Evolutionary conservation across 1,139 yeast species (phyloP), one percentile per base, ranked within the genome.

Genomic region (Schwanniomyces etchellsii): DNA sequence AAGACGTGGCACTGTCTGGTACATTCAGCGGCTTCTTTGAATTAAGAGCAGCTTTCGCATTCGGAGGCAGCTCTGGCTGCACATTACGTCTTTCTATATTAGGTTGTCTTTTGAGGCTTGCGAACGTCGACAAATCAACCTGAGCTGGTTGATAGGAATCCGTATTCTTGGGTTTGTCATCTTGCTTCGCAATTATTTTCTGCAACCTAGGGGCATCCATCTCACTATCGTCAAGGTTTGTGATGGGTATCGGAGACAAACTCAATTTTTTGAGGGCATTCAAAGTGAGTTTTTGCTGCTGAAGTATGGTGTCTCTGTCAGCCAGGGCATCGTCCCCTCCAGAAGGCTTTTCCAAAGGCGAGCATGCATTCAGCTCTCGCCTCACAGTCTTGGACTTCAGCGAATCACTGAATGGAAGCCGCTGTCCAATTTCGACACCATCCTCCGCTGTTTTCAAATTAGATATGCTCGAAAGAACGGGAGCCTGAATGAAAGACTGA

Each of bases 71-170:
- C 21, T 18, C n/a, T 9, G 9, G 9, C 21, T 18, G 9, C 14
- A n/a, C 25, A 9, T 23, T 9, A 7, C 14, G 9, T 9, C 14
- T 7, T 23, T 9, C 7, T 9, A 39, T 14, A 35, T 60, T 61
- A 16, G 70, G 68, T 42, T 67, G 74, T 30, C 74, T 51, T 4
- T 74, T 68, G 28, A 68, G 52, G 42, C 72, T 64, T 3, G 73
- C 66, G 49, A 67, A 66, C 12, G 70, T 55, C 4, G 70, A 60
- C 37, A 72, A 55, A 39, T 72, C 78, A 5, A 69, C 77, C 37
- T 70, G 73, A 1, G 78, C 77, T 0, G 77, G 77, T 33, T 66
- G 70, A 44, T 71, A 72, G 1, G 72, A 71, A 33, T 59, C 63
- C 5, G 37, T 17, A 10, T 29, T 34, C 24, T 29, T 35, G 15